phyloP scores from a whole-genome alignment of 345 rosid species.

The Diplotaxis tenuifolia region DNA sequence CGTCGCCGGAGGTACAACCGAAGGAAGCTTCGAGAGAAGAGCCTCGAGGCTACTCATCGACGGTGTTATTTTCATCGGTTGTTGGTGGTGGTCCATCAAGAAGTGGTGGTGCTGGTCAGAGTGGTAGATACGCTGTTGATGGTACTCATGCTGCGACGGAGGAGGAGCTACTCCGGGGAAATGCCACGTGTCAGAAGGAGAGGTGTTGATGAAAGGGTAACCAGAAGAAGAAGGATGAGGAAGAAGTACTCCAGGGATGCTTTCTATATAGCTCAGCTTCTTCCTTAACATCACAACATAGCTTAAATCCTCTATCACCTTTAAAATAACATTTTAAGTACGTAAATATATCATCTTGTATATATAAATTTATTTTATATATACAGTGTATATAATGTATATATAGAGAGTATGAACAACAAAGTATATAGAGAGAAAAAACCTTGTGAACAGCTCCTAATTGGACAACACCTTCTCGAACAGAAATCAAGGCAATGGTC shows the following conservation, averaged over 20 bases:
- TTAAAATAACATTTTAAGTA: slow-evolving; percentile 2
- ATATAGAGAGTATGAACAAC: neutral
- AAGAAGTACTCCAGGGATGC: slow-evolving; percentile 87
- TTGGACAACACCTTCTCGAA: slow-evolving; percentile 96
- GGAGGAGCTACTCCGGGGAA: slow-evolving; percentile 43
- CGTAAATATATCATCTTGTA: neutral
- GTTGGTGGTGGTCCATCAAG: slow-evolving; percentile 23
- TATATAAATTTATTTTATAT: neutral
- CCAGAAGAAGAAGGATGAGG: slow-evolving; percentile 91
- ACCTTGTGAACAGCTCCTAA: slow-evolving; percentile 92
- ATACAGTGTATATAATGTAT: neutral
- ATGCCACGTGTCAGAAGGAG: slow-evolving; percentile 55
- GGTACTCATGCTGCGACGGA: slow-evolving; percentile 41
- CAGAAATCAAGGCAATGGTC: slow-evolving; percentile 96
- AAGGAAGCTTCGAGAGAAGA: slow-evolving; percentile 92
- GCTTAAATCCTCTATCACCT: slow-evolving; percentile 91
- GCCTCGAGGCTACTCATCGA: slow-evolving; percentile 99
- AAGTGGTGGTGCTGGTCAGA: slow-evolving; percentile 29
- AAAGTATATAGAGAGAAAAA: slow-evolving; percentile 23
- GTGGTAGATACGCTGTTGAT: slow-evolving; percentile 36
- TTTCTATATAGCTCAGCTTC: slow-evolving; percentile 87
- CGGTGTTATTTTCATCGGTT: slow-evolving; percentile 61
- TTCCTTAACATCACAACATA: slow-evolving; percentile 73
- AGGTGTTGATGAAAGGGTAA: slow-evolving; percentile 50
- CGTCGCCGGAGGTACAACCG: slow-evolving; percentile 61